Percentiles rank a stretch among this genome's conserved stretches.
phyloP scores from a whole-genome alignment of 345 rosid genomes.

The Crucihimalaya himalaica region DNA sequence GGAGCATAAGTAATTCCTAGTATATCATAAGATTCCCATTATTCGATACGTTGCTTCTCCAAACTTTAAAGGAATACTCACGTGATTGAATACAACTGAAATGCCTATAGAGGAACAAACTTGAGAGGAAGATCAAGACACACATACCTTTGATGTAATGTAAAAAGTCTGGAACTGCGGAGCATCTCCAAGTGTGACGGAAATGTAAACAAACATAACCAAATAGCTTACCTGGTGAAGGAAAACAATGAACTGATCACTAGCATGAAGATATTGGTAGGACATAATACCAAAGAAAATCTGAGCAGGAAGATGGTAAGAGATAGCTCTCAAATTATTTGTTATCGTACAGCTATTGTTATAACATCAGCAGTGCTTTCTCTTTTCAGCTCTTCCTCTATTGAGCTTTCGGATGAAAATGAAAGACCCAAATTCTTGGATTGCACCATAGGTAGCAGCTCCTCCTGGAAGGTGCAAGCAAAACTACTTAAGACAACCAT shows the following conservation, averaged over 20 bases:
- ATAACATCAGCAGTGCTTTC: conserved; percentile 90
- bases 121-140: conserved; percentile 25
- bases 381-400: conserved; percentile 95
- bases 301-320: conserved; percentile 16
- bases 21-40: conserved; percentile 24
- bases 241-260: conserved; percentile 22
- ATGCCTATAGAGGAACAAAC: conserved; percentile 24
- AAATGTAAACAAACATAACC: conserved; percentile 93
- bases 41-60: neutral
- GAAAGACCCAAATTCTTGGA: conserved; percentile 81
- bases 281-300: neutral
- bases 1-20: conserved; percentile 18
- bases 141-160: conserved; percentile 79
- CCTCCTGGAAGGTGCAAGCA: conserved; percentile 58
- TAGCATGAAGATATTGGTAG: conserved; percentile 13
- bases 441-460: conserved; percentile 64
- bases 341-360: conserved; percentile 64
- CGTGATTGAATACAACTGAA: conserved; percentile 23
- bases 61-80: conserved; percentile 3
- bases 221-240: conserved; percentile 78
- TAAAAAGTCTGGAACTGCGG: conserved; percentile 59
- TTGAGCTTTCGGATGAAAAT: conserved; percentile 95
- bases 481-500: conserved; percentile 4
- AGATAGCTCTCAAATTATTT: conserved; percentile 32
- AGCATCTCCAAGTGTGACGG: conserved; percentile 84